Conservation (phyloP, 495 filamentous ascomycete species). For the Niebla homalea region DNA sequence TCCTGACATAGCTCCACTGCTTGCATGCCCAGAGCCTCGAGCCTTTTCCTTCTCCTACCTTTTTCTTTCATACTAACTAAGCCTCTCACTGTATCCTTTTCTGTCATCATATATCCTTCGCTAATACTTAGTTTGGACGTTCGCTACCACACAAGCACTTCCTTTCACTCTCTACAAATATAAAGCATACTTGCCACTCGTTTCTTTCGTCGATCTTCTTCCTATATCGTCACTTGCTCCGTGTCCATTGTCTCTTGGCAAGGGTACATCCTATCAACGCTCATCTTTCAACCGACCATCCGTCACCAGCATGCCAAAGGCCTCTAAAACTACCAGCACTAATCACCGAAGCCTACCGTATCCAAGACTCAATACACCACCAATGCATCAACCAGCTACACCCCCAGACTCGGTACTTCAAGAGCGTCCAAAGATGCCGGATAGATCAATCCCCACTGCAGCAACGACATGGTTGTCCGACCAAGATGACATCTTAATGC, state of each 20-base stretch:
- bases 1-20: not conserved
- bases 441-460: constrained; percentile 27
- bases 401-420: constrained; percentile 17
- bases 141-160: not conserved
- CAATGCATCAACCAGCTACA: constrained; percentile 5
- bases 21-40: not conserved
- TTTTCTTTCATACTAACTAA: constrained; percentile 5
- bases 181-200: constrained; percentile 2
- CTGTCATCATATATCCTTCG: not conserved
- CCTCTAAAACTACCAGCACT: not conserved
- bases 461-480: constrained; percentile 38
- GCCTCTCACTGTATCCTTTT: constrained; percentile 3
- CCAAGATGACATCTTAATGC: constrained; percentile 50
- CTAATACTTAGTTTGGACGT: too few relatives aligned
- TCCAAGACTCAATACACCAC: not conserved
- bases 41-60: constrained; percentile 8
- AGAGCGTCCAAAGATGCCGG: not conserved
- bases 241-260: constrained; percentile 4
- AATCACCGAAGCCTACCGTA: not conserved
- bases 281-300: not conserved
- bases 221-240: constrained; percentile 8
- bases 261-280: not conserved
- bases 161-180: constrained; percentile 1
- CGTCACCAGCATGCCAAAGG: constrained; percentile 16
- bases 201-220: constrained; percentile 5